Percentiles rank a stretch among this genome's conserved stretches.
These are phyloP conservation scores for Amanita fuliginea DNA, from an alignment of 768 basidiomycete species.

Conservation along the genomic window DNA sequence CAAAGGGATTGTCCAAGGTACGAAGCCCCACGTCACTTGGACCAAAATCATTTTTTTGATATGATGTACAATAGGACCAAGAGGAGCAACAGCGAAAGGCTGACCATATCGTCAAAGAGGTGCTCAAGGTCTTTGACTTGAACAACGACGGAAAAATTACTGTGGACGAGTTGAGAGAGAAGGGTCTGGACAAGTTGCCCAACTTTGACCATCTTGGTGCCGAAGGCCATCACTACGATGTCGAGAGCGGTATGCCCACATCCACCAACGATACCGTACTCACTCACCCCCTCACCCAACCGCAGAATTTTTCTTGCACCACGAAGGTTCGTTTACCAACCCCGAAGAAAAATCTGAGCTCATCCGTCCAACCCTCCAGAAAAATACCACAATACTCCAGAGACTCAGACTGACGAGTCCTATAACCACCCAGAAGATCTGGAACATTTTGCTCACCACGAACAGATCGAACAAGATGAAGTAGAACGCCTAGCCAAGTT, in stretches of 20 bases:
- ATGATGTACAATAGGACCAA: conserved; percentile 41
- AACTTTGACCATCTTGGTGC: conserved; percentile 78
- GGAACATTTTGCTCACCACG: conserved; percentile 89
- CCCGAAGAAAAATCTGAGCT: not conserved
- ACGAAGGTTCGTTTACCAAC: conserved; percentile 57
- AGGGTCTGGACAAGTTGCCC: conserved; percentile 68
- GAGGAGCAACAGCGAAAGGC: conserved; percentile 76
- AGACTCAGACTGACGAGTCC: conserved; percentile 93
- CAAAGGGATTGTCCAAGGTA: conserved; percentile 71
- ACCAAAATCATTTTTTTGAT: too few species aligned
- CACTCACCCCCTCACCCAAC: not conserved
- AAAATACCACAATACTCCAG: conserved; percentile 89
- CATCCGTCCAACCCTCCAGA: conserved; percentile 33
- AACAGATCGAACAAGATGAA: conserved; percentile 74
- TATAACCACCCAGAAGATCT: conserved; percentile 90
- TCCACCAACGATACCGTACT: not conserved
- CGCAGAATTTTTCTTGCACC: conserved; percentile 88
- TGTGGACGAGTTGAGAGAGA: conserved; percentile 58
- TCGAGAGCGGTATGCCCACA: conserved; percentile 66
- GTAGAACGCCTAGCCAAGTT: conserved; percentile 75
- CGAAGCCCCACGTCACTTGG: too few species aligned
- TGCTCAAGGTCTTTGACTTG: conserved; percentile 65
- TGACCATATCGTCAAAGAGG: conserved; percentile 57
- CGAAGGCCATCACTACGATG: conserved; percentile 89
- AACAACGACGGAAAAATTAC: conserved; percentile 62